These are phyloP conservation scores for Gloeopeniophorella convolvens DNA, from an alignment of 768 basidiomycete genomes.

Conservation along the genomic window DNA sequence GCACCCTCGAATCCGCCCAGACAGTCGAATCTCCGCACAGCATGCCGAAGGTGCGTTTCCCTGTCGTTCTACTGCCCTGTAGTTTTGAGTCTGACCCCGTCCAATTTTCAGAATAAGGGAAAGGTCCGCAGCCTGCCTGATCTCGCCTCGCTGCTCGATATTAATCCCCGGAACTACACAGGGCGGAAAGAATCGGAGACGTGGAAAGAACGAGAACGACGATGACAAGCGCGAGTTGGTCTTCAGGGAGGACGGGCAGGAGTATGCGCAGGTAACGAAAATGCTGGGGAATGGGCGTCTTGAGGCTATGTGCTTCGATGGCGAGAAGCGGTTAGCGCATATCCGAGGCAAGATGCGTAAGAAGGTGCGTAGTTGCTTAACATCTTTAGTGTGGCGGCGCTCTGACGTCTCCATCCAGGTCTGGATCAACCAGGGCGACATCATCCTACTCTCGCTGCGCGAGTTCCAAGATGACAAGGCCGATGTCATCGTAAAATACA, in stretches of 20 bases:
- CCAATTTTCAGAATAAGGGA: conserved; percentile 55
- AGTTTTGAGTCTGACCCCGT: background rate
- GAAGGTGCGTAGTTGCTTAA: conserved; percentile 56
- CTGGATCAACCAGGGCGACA: conserved; percentile 99
- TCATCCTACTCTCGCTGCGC: conserved; percentile 87
- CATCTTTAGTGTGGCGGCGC: background rate
- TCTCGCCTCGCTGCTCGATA: conserved; percentile 1
- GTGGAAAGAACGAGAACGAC: conserved; percentile 99
- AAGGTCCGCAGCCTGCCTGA: conserved; percentile 39
- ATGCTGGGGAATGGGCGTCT: conserved; percentile 98
- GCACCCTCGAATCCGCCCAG: background rate
- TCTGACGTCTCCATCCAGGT: conserved; percentile 46
- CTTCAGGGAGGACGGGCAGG: conserved; percentile 98
- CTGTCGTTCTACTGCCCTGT: background rate
- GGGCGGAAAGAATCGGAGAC: conserved; percentile 99
- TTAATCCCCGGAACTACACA: conserved; percentile 29
- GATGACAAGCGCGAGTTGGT: conserved; percentile 98
- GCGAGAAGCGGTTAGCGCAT: conserved; percentile 95
- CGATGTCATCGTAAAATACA: conserved; percentile 99
- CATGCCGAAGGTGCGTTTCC: conserved; percentile 19
- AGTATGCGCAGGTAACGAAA: conserved; percentile 97
- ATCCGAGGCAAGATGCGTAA: conserved; percentile 99
- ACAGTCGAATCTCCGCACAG: background rate
- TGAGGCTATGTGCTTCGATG: conserved; percentile 96
- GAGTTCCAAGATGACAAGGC: conserved; percentile 99